Evolutionary conservation across 2,329 filamentous ascomycete genomes (phyloP).

Genomic region (Cadophora sp.): DNA sequence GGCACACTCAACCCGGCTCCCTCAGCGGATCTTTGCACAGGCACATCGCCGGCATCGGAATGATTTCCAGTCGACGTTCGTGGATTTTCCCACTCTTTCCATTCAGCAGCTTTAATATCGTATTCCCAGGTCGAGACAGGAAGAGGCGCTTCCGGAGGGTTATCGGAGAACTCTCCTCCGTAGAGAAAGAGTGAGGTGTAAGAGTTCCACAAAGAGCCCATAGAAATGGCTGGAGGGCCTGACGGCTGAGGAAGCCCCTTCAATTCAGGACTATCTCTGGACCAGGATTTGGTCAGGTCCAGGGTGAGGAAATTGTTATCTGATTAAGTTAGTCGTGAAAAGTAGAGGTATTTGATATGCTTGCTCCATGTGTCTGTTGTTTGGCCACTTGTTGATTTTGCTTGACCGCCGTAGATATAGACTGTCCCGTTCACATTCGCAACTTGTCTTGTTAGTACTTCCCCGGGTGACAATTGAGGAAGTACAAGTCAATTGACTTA

Average conservation of each 20-base stretch:
- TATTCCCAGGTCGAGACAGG: conserved; percentile 75
- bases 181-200: conserved; percentile 74
- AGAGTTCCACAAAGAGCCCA: conserved; percentile 80
- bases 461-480: too few relatives aligned
- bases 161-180: conserved; percentile 75
- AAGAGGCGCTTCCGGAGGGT: conserved; percentile 60
- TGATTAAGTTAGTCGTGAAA: conserved; percentile 39
- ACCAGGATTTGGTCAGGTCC: conserved; percentile 77
- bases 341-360: conserved; percentile 35
- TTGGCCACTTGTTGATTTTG: conserved; percentile 63
- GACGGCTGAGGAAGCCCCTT: conserved; percentile 67
- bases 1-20: conserved; percentile 75
- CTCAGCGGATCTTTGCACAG: conserved; percentile 74
- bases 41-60: conserved; percentile 59
- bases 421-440: conserved; percentile 76
- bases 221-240: conserved; percentile 73
- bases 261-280: conserved; percentile 66
- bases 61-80: conserved; percentile 68
- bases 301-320: conserved; percentile 75
- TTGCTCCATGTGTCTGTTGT: conserved; percentile 72
- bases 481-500: conserved; percentile 44
- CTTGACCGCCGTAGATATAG: conserved; percentile 77
- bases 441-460: conserved; percentile 45
- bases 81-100: conserved; percentile 68
- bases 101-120: conserved; percentile 61